Percentiles rank a stretch among this genome's conserved stretches.
These are phyloP conservation scores for Sporobolus alterniflorus DNA, from an alignment of 202 grass and related monocot genomes.

Conservation along the genomic window DNA sequence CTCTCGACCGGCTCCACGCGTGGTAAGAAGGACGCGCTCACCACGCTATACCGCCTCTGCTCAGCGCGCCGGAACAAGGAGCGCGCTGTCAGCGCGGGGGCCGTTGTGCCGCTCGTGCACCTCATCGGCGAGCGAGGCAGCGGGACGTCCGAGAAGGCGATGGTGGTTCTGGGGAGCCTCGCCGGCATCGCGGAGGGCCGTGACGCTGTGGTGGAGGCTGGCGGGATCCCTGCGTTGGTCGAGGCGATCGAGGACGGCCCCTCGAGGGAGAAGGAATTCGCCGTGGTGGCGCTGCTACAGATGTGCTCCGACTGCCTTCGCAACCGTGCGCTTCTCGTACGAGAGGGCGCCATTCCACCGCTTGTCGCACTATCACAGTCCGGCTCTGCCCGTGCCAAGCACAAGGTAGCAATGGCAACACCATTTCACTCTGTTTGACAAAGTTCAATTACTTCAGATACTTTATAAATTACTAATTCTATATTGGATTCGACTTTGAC, in stretches of 20 bases:
- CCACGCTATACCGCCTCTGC: constrained; percentile 93
- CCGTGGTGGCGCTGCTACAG: constrained; percentile 84
- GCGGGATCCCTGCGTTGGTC: constrained; percentile 74
- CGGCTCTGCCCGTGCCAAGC: constrained; percentile 85
- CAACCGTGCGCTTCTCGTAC: constrained; percentile 83
- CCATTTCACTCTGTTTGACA: not conserved
- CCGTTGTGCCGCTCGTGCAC: constrained; percentile 70
- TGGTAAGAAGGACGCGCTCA: constrained; percentile 96
- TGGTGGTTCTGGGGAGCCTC: constrained; percentile 89
- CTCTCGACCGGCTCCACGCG: constrained; percentile 71
- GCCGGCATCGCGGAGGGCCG: constrained; percentile 70
- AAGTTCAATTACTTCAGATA: not conserved
- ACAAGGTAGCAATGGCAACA: constrained; percentile 58
- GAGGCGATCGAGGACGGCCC: constrained; percentile 91
- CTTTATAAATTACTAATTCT: not conserved
- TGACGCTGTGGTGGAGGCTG: constrained; percentile 80
- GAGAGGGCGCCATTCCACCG: constrained; percentile 94
- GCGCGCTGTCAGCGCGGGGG: constrained; percentile 78
- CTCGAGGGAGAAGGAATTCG: constrained; percentile 83
- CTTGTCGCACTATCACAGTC: constrained; percentile 91
- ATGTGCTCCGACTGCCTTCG: constrained; percentile 65
- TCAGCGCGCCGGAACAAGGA: constrained; percentile 86
- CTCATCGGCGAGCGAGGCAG: constrained; percentile 69
- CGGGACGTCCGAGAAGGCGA: constrained; percentile 88
- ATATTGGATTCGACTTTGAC: not conserved